Conservation (phyloP, 768 basidiomycete species). For the Phaffia australis region DNA sequence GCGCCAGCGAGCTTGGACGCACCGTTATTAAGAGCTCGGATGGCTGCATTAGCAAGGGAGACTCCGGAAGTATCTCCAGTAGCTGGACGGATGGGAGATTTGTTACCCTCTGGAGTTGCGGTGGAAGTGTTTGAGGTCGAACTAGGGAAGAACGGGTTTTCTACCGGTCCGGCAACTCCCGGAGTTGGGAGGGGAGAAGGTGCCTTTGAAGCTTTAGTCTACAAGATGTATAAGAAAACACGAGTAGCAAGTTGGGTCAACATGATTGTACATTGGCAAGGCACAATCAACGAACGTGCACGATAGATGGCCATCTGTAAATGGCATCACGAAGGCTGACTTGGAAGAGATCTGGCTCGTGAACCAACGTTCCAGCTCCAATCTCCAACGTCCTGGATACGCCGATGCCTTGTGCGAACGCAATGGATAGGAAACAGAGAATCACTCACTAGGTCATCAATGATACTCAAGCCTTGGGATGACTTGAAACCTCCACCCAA, state of each 20-base stretch:
- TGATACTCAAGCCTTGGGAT: slow-evolving; percentile 21
- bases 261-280: not conserved
- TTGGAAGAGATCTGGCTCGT: no score
- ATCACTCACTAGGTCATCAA: slow-evolving; percentile 14
- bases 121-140: not conserved
- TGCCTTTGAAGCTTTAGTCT: not conserved
- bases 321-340: no score
- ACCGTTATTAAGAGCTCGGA: not conserved
- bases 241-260: not conserved
- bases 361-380: no score
- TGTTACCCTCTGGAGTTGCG: not conserved
- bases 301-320: no score
- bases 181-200: slow-evolving; percentile 6
- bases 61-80: not conserved
- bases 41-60: not conserved
- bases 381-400: not conserved
- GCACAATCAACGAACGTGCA: not conserved
- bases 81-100: not conserved
- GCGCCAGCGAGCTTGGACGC: not conserved
- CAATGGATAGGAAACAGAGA: slow-evolving; percentile 2
- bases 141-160: slow-evolving; percentile 22
- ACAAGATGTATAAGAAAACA: not conserved
- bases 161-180: not conserved
- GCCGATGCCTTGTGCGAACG: not conserved
- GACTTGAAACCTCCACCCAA: not conserved